Conservation (phyloP, 148 eudicot genomes). For the Amaranthus cruentus region DNA sequence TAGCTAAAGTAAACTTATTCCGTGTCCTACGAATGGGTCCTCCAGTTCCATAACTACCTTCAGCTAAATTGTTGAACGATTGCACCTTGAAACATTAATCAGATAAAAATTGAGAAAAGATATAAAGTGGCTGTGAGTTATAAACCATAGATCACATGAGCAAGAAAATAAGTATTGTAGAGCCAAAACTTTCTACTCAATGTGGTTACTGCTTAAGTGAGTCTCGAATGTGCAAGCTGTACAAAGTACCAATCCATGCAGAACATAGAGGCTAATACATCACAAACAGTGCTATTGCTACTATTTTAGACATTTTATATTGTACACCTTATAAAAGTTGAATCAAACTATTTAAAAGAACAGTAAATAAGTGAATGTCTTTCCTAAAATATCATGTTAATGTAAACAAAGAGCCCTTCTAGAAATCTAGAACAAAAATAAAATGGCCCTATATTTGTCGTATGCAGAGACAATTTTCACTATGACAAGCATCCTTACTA, state of each 20-base stretch:
- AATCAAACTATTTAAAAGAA: not conserved
- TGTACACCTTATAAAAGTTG: too few species aligned
- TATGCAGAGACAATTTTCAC: not conserved
- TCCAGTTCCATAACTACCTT: conserved; percentile 50
- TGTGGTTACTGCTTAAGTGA: not conserved
- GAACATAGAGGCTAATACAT: not conserved
- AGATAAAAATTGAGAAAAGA: not conserved
- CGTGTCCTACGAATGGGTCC: conserved; percentile 72
- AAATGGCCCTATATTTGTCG: not conserved
- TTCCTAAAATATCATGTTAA: not conserved
- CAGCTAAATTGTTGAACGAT: conserved; percentile 29
- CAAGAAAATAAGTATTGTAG: not conserved
- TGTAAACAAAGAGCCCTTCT: not conserved
- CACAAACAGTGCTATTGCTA: not conserved
- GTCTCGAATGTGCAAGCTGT: not conserved
- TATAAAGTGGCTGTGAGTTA: not conserved
- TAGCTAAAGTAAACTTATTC: conserved; percentile 49
- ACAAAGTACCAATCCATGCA: not conserved
- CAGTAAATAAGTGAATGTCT: not conserved
- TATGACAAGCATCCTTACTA: not conserved
- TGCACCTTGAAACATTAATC: conserved; percentile 22
- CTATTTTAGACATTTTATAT: not conserved
- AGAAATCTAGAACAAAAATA: not conserved
- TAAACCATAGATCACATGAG: not conserved
- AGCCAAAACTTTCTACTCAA: not conserved